These are phyloP conservation scores for Penicillium sp. DNA, from an alignment of 2,329 filamentous ascomycete genomes.

Conservation along the genomic window DNA sequence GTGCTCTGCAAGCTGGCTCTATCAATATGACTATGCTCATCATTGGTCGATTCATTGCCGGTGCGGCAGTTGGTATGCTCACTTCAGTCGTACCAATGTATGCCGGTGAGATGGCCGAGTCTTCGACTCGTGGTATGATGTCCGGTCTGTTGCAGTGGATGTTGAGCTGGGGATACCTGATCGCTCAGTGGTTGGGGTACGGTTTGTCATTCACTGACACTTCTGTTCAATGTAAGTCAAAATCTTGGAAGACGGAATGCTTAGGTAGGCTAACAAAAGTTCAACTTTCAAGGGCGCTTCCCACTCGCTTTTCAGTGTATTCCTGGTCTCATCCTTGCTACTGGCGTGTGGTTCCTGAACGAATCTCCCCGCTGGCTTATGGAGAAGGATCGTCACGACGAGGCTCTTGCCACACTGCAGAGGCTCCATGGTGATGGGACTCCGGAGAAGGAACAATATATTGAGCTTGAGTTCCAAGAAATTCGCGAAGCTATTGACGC, in stretches of 20 bases:
- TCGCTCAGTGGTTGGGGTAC: slow-evolving; percentile 42
- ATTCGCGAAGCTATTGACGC: slow-evolving; percentile 41
- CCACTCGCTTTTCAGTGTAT: slow-evolving; percentile 46
- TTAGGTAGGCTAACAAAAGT: neutral
- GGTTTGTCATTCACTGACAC: slow-evolving; percentile 29
- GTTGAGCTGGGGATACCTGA: slow-evolving; percentile 39
- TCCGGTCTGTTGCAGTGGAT: slow-evolving; percentile 36
- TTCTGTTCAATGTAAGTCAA: slow-evolving; percentile 15
- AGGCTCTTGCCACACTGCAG: slow-evolving; percentile 16
- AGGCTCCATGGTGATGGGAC: slow-evolving; percentile 18
- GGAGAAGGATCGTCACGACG: slow-evolving; percentile 26
- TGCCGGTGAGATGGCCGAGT: slow-evolving; percentile 34
- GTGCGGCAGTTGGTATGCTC: slow-evolving; percentile 29
- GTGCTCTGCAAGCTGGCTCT: slow-evolving; percentile 28
- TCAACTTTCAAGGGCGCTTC: slow-evolving; percentile 30
- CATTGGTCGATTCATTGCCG: slow-evolving; percentile 30
- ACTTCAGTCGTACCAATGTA: slow-evolving; percentile 33
- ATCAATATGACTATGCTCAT: slow-evolving; percentile 30
- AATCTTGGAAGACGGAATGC: too few species aligned
- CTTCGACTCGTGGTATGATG: slow-evolving; percentile 31
- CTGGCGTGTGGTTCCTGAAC: slow-evolving; percentile 32
- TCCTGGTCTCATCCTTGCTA: slow-evolving; percentile 35
- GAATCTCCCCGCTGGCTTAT: slow-evolving; percentile 30
- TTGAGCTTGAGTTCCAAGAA: slow-evolving; percentile 43
- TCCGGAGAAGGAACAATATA: slow-evolving; percentile 17